These are phyloP conservation scores for Candida ortonii DNA, from an alignment of 805 yeast genomes.

Conservation along the genomic window DNA sequence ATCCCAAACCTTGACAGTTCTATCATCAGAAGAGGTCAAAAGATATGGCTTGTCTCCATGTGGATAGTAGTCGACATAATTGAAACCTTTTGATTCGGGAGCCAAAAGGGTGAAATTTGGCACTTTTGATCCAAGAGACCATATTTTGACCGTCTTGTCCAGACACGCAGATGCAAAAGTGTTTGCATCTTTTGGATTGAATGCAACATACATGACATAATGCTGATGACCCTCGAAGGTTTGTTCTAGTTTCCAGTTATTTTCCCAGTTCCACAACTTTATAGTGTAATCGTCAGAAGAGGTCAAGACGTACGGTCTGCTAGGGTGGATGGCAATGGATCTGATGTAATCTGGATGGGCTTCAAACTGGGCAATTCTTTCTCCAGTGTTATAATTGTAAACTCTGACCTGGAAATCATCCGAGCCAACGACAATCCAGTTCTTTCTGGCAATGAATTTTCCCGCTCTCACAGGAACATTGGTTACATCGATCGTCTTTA, in stretches of 20 bases:
- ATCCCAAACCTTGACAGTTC: constrained; percentile 88
- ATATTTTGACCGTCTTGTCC: constrained; percentile 93
- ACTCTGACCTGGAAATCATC: constrained; percentile 95
- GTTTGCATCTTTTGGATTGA: constrained; percentile 96
- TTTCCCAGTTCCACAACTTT: constrained; percentile 97
- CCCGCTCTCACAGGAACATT: constrained; percentile 96
- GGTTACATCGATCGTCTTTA: constrained; percentile 91
- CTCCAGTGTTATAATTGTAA: constrained; percentile 93
- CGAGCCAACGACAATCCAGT: constrained; percentile 94
- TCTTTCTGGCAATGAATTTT: constrained; percentile 89
- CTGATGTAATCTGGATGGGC: constrained; percentile 98
- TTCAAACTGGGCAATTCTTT: constrained; percentile 90
- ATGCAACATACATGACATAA: constrained; percentile 89
- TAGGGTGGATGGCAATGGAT: constrained; percentile 89
- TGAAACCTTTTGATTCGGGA: constrained; percentile 91
- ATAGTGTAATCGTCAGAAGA: constrained; percentile 90
- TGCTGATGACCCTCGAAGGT: constrained; percentile 94
- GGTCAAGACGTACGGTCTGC: constrained; percentile 84
- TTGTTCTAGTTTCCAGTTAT: constrained; percentile 85
- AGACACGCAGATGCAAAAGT: constrained; percentile 97
- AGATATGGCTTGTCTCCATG: constrained; percentile 96
- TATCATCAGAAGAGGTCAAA: constrained; percentile 88
- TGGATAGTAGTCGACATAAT: constrained; percentile 95
- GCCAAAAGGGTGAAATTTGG: constrained; percentile 93
- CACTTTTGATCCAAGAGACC: constrained; percentile 84